phyloP scores from a whole-genome alignment of 176 grass and related monocot species.

The Themeda triandra region DNA sequence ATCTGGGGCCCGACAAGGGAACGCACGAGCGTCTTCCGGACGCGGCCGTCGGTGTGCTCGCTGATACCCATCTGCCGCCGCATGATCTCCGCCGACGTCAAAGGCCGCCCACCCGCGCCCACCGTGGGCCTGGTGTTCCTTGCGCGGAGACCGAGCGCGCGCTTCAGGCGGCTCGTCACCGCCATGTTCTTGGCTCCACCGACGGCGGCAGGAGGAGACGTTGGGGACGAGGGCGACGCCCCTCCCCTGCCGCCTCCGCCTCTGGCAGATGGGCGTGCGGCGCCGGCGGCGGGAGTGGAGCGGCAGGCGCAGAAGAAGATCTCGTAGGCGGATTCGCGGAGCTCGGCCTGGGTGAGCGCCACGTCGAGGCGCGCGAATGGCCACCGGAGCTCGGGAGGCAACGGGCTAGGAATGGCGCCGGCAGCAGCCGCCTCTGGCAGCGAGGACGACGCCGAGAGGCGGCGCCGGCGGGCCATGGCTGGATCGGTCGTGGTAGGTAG shows the following conservation, averaged over 20 bases:
- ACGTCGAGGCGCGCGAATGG: constrained; percentile 53
- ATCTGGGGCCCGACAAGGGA: constrained; percentile 36
- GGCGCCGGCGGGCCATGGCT: not conserved
- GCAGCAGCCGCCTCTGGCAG: not conserved
- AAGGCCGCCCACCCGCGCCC: constrained; percentile 9
- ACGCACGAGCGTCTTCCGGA: constrained; percentile 39
- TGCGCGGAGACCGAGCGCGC: constrained; percentile 40
- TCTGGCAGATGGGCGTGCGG: not conserved
- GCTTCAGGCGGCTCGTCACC: constrained; percentile 59
- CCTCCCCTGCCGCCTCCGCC: not conserved
- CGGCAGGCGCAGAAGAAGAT: constrained; percentile 57
- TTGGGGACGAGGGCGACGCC: not conserved
- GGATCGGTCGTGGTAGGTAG: not conserved
- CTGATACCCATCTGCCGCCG: constrained; percentile 47
- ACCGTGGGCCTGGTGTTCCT: constrained; percentile 43
- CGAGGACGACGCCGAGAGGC: not conserved
- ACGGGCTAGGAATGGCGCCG: not conserved
- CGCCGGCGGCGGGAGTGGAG: constrained; percentile 13
- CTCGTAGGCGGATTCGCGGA: constrained; percentile 53
- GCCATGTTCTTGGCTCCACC: constrained; percentile 34
- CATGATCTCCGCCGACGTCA: constrained; percentile 69
- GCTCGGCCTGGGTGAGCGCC: constrained; percentile 37
- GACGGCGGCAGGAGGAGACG: not conserved
- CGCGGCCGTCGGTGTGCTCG: constrained; percentile 32
- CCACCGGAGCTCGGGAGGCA: constrained; percentile 47